A percentile compares a stretch with the other conserved stretches of the same genome.
Conservation (phyloP, 176 grass and related monocot genomes). For the Microstegium vimineum region DNA sequence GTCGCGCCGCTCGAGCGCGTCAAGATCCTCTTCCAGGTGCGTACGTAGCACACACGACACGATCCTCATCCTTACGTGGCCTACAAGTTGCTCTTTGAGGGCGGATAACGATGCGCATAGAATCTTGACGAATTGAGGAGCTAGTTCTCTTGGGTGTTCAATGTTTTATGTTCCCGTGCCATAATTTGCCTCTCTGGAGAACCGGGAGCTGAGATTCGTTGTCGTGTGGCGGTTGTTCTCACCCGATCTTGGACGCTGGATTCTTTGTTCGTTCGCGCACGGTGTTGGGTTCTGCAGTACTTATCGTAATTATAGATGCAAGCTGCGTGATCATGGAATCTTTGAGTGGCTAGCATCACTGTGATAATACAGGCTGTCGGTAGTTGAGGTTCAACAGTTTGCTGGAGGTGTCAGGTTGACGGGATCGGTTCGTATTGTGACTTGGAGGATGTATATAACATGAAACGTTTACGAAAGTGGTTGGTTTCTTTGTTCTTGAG, state of each 20-base stretch:
- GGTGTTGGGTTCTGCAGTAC: neutral
- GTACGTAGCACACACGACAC: neutral
- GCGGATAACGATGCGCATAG: neutral
- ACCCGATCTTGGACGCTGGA: neutral
- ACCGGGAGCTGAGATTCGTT: neutral
- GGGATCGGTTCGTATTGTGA: neutral
- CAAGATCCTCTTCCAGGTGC: constrained; percentile 93
- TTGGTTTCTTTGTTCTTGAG: neutral
- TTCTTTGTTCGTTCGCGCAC: neutral
- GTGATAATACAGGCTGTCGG: too few species aligned
- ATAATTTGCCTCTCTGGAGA: neutral
- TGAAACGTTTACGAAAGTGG: neutral
- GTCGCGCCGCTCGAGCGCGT: constrained; percentile 95
- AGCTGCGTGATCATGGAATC: neutral
- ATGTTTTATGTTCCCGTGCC: neutral
- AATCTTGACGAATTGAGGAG: neutral
- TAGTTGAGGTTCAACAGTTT: neutral
- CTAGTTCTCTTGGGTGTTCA: neutral
- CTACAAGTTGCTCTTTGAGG: neutral
- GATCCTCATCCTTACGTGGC: neutral
- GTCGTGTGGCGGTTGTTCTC: neutral
- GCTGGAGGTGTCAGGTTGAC: neutral
- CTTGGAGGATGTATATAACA: neutral
- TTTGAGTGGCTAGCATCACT: too few species aligned
- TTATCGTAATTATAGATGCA: neutral